Conservation (phyloP, 2,329 filamentous ascomycete species). For the Ophioceras dolichostomum region DNA sequence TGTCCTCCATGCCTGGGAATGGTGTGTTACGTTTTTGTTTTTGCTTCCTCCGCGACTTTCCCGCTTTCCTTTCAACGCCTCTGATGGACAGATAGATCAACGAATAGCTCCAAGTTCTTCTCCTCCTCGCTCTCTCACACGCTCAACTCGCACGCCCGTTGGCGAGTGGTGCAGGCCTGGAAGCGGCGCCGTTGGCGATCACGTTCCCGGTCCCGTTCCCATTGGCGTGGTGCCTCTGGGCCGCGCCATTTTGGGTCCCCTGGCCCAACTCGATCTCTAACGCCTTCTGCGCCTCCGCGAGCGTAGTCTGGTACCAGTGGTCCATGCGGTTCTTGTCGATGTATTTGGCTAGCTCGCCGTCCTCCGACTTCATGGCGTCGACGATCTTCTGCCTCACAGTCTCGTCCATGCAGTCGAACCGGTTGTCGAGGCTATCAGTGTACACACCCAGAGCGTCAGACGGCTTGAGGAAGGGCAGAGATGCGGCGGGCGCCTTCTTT, state of each 20-base stretch:
- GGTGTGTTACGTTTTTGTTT: too few species aligned
- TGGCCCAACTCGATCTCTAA: conserved; percentile 11
- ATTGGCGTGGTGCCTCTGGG: background rate
- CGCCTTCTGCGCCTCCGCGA: conserved; percentile 15
- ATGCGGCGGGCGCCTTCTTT: too few species aligned
- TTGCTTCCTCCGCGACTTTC: too few species aligned
- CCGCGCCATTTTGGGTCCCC: conserved; percentile 6
- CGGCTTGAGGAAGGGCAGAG: conserved; percentile 34
- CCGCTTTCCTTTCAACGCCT: too few species aligned
- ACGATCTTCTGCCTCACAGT: conserved; percentile 55
- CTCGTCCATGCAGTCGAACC: conserved; percentile 47
- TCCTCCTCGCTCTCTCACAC: background rate
- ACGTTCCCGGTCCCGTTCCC: background rate
- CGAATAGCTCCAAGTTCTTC: background rate
- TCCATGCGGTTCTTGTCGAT: conserved; percentile 58
- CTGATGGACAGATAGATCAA: too few species aligned
- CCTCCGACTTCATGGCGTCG: conserved; percentile 62
- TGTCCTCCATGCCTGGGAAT: too few species aligned
- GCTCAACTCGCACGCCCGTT: background rate
- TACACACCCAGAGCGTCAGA: conserved; percentile 46
- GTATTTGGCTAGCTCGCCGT: conserved; percentile 49
- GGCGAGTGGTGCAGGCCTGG: background rate
- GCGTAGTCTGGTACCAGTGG: conserved; percentile 40
- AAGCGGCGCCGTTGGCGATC: background rate
- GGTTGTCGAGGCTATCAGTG: conserved; percentile 46